These are phyloP conservation scores for Salvia hispanica DNA, from an alignment of 257 asterid species.

Conservation along the genomic window DNA sequence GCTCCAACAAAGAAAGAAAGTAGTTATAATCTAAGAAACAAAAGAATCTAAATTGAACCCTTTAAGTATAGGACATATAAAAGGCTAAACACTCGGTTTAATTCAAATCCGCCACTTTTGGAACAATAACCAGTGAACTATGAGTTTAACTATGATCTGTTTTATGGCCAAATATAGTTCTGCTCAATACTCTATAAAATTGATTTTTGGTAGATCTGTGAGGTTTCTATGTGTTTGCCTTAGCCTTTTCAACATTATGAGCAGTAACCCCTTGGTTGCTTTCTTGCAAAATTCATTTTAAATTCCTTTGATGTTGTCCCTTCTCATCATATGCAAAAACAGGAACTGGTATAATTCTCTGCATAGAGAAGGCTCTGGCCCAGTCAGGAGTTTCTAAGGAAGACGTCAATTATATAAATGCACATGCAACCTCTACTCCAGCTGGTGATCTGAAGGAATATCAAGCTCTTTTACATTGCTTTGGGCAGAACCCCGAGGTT, in stretches of 20 bases:
- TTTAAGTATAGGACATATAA: neutral
- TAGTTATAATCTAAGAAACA: neutral
- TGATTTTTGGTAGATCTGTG: neutral
- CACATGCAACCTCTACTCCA: constrained; percentile 97
- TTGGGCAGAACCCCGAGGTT: constrained; percentile 93
- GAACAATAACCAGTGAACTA: neutral
- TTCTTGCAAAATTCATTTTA: too few relatives aligned
- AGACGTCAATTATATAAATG: constrained; percentile 93
- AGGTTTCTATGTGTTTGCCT: too few relatives aligned
- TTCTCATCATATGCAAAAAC: constrained; percentile 32
- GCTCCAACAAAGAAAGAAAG: constrained; percentile 11
- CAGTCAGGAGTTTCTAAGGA: constrained; percentile 87
- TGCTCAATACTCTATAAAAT: neutral
- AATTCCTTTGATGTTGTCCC: constrained; percentile 16
- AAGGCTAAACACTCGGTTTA: constrained; percentile 15
- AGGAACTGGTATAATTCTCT: constrained; percentile 90
- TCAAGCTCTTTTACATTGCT: constrained; percentile 80
- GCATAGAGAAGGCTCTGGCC: constrained; percentile 92
- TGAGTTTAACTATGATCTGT: neutral
- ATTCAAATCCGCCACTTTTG: neutral
- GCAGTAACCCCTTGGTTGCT: too few relatives aligned
- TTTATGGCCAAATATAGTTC: neutral
- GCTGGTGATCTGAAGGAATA: constrained; percentile 95
- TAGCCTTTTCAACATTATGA: too few relatives aligned
- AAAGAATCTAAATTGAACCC: neutral